These are phyloP conservation scores for Flueggea neowawraea DNA, from an alignment of 441 rosid species.

Conservation along the genomic window DNA sequence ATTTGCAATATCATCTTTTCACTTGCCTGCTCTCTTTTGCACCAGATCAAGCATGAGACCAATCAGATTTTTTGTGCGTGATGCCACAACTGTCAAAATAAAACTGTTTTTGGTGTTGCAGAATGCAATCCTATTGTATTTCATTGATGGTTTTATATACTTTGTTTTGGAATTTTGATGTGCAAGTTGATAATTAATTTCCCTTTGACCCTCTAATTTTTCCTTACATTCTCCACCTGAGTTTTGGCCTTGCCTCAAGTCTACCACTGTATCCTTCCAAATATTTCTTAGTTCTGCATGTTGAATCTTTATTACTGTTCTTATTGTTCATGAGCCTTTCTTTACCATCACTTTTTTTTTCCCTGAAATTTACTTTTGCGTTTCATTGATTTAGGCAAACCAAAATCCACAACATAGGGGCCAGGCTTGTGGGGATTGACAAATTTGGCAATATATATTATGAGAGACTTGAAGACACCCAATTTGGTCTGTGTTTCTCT, in stretches of 20 bases:
- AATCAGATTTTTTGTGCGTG: neutral
- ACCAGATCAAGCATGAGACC: neutral
- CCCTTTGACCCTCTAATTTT: neutral
- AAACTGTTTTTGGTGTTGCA: neutral
- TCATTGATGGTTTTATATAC: neutral
- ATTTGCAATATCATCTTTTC: neutral
- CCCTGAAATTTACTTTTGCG: neutral
- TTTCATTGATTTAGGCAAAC: slow-evolving; percentile 69
- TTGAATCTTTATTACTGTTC: neutral
- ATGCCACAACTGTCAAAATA: neutral
- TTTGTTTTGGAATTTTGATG: neutral
- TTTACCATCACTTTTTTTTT: neutral
- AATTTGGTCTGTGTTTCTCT: slow-evolving; percentile 53
- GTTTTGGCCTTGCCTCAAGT: neutral
- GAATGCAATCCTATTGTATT: neutral
- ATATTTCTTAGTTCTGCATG: neutral
- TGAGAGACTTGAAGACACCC: slow-evolving; percentile 65
- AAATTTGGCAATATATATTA: slow-evolving; percentile 92
- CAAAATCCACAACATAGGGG: slow-evolving; percentile 89
- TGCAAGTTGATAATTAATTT: neutral
- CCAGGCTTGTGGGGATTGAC: slow-evolving; percentile 82
- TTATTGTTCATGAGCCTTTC: neutral
- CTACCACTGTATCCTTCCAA: neutral
- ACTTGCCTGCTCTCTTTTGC: neutral
- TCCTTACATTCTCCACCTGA: neutral